Evolutionary conservation across 352 stramenopile genomes (phyloP).

Genomic region (Heterotrichella gracilis): DNA sequence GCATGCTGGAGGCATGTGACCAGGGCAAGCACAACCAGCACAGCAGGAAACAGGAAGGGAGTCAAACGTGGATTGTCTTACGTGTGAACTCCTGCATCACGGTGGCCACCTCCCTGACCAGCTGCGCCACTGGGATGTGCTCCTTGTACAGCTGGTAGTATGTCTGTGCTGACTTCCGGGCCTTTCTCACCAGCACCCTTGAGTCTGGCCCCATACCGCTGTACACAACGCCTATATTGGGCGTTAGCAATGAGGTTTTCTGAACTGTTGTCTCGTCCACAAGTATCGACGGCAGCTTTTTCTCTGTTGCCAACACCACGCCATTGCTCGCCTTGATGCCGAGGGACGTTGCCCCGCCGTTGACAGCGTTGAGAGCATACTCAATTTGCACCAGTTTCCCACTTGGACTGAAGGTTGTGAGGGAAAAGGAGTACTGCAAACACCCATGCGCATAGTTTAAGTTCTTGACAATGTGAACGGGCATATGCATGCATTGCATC

Average conservation of each 20-base stretch:
- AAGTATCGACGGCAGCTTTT: constrained; percentile 71
- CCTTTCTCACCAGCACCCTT: constrained; percentile 73
- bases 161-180: constrained; percentile 63
- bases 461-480: no score
- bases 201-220: constrained; percentile 86
- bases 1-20: no score
- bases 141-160: constrained; percentile 75
- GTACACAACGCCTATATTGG: constrained; percentile 68
- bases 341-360: constrained; percentile 72
- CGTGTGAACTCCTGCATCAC: constrained; percentile 80
- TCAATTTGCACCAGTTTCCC: constrained; percentile 98
- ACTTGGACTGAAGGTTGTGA: constrained; percentile 94
- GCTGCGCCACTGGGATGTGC: constrained; percentile 59
- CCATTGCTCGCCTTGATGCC: constrained; percentile 93
- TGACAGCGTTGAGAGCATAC: constrained; percentile 90
- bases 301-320: constrained; percentile 93
- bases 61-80: no score
- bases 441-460: no score
- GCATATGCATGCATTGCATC: no score
- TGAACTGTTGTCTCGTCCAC: constrained; percentile 67
- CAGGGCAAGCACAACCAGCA: no score
- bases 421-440: constrained; percentile 96
- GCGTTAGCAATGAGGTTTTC: constrained; percentile 72
- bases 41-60: no score
- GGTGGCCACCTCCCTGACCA: constrained; percentile 67